Evolutionary conservation across 768 basidiomycete species (phyloP).

Genomic region (Boletus speciosus): DNA sequence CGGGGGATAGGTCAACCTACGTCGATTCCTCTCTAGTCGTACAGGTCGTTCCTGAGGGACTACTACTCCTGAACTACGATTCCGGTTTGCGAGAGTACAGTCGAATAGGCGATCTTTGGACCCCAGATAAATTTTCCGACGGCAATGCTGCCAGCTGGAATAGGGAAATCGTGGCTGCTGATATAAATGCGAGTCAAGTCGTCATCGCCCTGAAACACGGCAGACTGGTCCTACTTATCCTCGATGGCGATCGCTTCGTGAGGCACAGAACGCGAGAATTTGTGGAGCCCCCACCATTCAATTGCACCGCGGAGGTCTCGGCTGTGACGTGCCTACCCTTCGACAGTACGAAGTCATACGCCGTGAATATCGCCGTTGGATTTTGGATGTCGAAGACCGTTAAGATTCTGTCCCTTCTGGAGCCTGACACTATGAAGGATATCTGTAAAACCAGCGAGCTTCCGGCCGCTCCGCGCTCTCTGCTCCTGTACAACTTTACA

Average conservation of each 20-base stretch:
- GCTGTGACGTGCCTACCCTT: constrained; percentile 63
- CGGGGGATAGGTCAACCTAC: constrained; percentile 27
- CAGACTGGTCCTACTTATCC: constrained; percentile 46
- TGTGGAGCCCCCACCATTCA: constrained; percentile 15
- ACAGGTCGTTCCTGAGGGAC: constrained; percentile 65
- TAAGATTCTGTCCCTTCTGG: constrained; percentile 47
- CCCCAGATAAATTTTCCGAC: constrained; percentile 28
- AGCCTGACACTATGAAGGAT: constrained; percentile 13
- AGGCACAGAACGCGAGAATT: constrained; percentile 23
- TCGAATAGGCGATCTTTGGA: constrained; percentile 41
- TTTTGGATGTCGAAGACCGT: constrained; percentile 74
- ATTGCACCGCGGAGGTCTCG: constrained; percentile 53
- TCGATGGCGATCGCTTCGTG: constrained; percentile 40
- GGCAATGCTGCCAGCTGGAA: constrained; percentile 20
- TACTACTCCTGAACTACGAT: constrained; percentile 58
- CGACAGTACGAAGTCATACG: constrained; percentile 43
- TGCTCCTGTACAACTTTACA: constrained; percentile 61
- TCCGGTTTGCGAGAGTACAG: constrained; percentile 38
- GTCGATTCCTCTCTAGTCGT: constrained; percentile 54
- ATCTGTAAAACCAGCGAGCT: constrained; percentile 31
- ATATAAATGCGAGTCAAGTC: constrained; percentile 66
- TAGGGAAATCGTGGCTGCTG: constrained; percentile 62
- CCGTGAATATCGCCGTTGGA: constrained; percentile 56
- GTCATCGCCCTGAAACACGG: constrained; percentile 58
- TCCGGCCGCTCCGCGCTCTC: constrained; percentile 42